phyloP scores from a whole-genome alignment of 1,139 yeast genomes.

The Scheffersomyces stambukii region DNA sequence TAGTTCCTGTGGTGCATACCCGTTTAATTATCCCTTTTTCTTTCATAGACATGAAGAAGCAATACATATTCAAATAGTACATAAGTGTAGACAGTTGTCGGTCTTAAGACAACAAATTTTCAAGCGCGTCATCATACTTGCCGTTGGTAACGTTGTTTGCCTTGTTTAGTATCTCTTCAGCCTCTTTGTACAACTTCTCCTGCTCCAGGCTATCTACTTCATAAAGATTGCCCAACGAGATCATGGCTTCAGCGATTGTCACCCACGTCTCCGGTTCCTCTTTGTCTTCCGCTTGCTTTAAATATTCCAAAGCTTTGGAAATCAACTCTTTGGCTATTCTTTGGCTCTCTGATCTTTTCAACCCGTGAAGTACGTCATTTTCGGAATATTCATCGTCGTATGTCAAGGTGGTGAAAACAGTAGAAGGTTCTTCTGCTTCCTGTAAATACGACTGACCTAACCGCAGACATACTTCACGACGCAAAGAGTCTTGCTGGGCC shows the following conservation, averaged over 20 bases:
- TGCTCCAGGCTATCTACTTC: conserved; percentile 65
- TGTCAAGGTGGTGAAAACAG: conserved; percentile 50
- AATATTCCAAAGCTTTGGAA: conserved; percentile 52
- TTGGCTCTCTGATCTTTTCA: conserved; percentile 42
- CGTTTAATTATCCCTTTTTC: no score
- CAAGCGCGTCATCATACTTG: conserved; percentile 57
- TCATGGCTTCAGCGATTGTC: conserved; percentile 77
- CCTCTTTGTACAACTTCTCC: conserved; percentile 58
- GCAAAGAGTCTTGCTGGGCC: conserved; percentile 17
- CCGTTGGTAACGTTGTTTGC: conserved; percentile 80
- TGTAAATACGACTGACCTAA: conserved; percentile 61
- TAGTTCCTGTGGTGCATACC: not conserved
- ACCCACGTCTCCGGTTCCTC: conserved; percentile 83
- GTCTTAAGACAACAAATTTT: conserved; percentile 37
- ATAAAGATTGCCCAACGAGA: conserved; percentile 70
- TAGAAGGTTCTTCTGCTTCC: conserved; percentile 59
- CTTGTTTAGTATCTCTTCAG: conserved; percentile 56
- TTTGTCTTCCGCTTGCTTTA: conserved; percentile 57
- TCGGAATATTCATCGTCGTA: conserved; percentile 55
- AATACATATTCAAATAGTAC: no score
- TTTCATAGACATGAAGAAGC: conserved; percentile 1
- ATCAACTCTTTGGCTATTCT: conserved; percentile 47
- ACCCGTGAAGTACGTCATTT: conserved; percentile 34
- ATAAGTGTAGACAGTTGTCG: conserved; percentile 5
- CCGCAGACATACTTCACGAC: conserved; percentile 39